Conservation (phyloP, 2,329 filamentous ascomycete species). For the Epichloe scottii region DNA sequence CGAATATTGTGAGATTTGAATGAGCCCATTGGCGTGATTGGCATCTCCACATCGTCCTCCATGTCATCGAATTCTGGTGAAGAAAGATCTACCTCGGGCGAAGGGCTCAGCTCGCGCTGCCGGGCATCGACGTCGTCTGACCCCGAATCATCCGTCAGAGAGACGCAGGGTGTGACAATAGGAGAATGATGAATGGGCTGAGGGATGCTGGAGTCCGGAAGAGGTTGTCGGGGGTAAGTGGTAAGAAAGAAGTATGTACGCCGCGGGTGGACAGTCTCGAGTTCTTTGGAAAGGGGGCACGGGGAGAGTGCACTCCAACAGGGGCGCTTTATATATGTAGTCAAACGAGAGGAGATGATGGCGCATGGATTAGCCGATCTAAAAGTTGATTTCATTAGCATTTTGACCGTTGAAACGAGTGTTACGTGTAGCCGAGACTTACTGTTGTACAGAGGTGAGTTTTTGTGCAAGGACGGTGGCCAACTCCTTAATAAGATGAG, state of each 20-base stretch:
- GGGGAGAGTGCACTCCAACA: constrained; percentile 66
- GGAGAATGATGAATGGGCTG: constrained; percentile 19
- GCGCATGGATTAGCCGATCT: constrained; percentile 94
- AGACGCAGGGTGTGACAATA: constrained; percentile 75
- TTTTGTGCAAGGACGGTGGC: constrained; percentile 64
- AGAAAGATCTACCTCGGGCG: constrained; percentile 85
- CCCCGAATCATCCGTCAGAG: constrained; percentile 33
- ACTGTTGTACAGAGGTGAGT: constrained; percentile 84
- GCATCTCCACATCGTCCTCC: constrained; percentile 46
- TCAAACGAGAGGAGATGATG: constrained; percentile 85
- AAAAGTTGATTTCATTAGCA: constrained; percentile 3
- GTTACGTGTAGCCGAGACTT: constrained; percentile 32
- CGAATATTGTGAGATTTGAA: constrained; percentile 37
- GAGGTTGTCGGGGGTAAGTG: constrained; percentile 69
- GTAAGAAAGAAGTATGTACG: constrained; percentile 95
- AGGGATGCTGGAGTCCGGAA: constrained; percentile 41
- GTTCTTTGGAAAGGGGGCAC: constrained; percentile 85
- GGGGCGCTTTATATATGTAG: constrained; percentile 77
- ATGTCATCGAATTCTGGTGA: constrained; percentile 72
- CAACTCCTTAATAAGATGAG: constrained; percentile 89
- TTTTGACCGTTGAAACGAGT: too few species aligned
- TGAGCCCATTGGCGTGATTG: constrained; percentile 49
- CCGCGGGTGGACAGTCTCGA: constrained; percentile 83
- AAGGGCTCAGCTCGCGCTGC: constrained; percentile 66
- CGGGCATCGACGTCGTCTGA: constrained; percentile 64